These are phyloP conservation scores for Papiliotrema flavescens DNA, from an alignment of 1,284 basidiomycete genomes.

Conservation along the genomic window DNA sequence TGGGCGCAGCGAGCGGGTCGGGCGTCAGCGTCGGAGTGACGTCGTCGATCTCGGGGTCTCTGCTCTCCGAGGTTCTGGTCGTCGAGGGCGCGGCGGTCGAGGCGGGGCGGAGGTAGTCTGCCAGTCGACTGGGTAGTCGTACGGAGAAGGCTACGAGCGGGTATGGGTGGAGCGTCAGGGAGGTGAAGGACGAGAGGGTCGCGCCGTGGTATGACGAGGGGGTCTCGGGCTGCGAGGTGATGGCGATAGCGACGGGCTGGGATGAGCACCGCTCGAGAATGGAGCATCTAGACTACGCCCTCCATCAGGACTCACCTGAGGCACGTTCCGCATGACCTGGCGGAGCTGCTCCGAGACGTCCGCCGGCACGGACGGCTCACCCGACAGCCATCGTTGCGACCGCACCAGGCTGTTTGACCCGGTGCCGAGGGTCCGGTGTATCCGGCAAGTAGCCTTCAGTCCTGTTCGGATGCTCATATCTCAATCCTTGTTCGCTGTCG, in stretches of 20 bases:
- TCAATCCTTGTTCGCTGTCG: too few relatives aligned
- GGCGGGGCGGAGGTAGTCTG: conserved; percentile 55
- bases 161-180: conserved; percentile 80
- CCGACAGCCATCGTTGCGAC: too few relatives aligned
- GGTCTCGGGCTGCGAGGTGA: conserved; percentile 21
- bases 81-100: not conserved
- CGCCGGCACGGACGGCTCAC: too few relatives aligned
- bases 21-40: not conserved
- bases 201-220: conserved; percentile 64
- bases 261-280: not conserved
- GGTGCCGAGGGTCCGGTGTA: too few relatives aligned
- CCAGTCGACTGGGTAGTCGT: conserved; percentile 82
- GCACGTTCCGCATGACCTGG: conserved; percentile 47
- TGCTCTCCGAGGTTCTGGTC: not conserved
- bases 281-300: too few relatives aligned
- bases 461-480: too few relatives aligned
- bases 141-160: conserved; percentile 84
- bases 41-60: not conserved
- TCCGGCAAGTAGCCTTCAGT: too few relatives aligned
- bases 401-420: too few relatives aligned
- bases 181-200: conserved; percentile 85
- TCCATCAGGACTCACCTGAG: conserved; percentile 45
- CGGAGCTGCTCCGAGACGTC: conserved; percentile 32
- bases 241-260: conserved; percentile 47
- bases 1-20: not conserved